Base-by-base conservation (phyloP, 495 filamentous ascomycete species). In the Chlorociboria aeruginascens region DNA sequence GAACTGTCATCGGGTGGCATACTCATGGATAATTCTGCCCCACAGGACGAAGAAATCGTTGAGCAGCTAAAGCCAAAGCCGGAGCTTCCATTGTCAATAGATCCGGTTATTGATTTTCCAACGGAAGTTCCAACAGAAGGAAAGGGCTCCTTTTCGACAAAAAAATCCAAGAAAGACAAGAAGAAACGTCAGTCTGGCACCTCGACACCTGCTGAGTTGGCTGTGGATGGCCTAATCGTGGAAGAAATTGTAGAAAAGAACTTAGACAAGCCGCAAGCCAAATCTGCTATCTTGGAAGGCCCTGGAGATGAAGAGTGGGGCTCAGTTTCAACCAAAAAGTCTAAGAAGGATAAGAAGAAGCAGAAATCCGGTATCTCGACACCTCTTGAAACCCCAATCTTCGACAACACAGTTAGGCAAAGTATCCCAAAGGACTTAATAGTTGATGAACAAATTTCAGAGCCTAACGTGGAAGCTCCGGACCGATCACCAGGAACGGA, bases 121-220 rank as follows among this genome's bases (percentile, higher is more conserved):
- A 7, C 7, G 7, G 36, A 39, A 14, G n/a, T n/a, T n/a, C n/a
- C n/a, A n/a, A n/a, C n/a, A n/a, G 36, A 39, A 17, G 36, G 16
- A 13, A 7, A n/a, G 36, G 36, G 36, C 7, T 39, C 36, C 16
- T 39, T 39, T 17, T 14, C 36, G 3, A 32, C 49, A 9, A 57
- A 57, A 37, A 53, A 48, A 32, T 52, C 55, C 6, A 58, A 58
- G 33, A 58, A 58, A 40, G 55, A 54, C 32, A 58, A 54, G 32
- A 58, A 58, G 44, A 58, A 54, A 37, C 16, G 32, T 11, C 52
- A 52, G 14, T 49, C 54, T 45, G 48, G 44, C 11, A 13, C 46
- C 3, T 51, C 50, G 12, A 45, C 35, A 8, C 13, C 36, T 14
- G 7, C 20, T 10, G 36, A 39, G 20, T 25, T 25, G 20, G 4